Evolutionary conservation across 2,329 filamentous ascomycete species (phyloP).

Genomic region (Ophiosphaerella herpotricha): DNA sequence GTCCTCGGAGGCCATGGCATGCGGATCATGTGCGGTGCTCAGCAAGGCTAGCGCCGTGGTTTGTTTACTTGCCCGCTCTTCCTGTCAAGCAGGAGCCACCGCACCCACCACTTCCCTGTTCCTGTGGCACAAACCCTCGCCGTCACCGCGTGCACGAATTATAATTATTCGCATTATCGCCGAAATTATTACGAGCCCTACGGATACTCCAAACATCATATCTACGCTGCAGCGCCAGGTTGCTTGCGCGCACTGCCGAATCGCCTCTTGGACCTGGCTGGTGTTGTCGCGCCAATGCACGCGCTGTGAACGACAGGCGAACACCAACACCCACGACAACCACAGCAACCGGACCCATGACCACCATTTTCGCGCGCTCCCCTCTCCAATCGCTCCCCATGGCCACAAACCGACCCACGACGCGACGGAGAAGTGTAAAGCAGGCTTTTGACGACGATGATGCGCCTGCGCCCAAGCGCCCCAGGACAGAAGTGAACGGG

Average conservation of each 20-base stretch:
- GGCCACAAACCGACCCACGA: conserved; percentile 50
- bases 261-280: neutral
- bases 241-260: conserved; percentile 4
- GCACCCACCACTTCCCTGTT: conserved; percentile 33
- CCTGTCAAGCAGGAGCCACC: conserved; percentile 15
- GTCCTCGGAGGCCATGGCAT: neutral
- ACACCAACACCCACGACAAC: conserved; percentile 23
- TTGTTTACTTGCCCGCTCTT: conserved; percentile 23
- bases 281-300: conserved; percentile 39
- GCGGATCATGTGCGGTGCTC: conserved; percentile 7
- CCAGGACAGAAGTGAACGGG: conserved; percentile 47
- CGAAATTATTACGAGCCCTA: conserved; percentile 34
- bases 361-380: conserved; percentile 41
- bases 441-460: conserved; percentile 52
- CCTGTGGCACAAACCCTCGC: conserved; percentile 29
- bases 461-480: conserved; percentile 51
- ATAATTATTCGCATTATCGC: conserved; percentile 39
- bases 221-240: neutral
- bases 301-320: conserved; percentile 37
- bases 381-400: conserved; percentile 55
- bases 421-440: conserved; percentile 54
- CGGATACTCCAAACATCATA: conserved; percentile 12
- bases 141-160: conserved; percentile 22
- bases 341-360: conserved; percentile 43
- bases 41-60: conserved; percentile 5